These are phyloP conservation scores for Albifimbria verrucaria DNA, from an alignment of 2,329 filamentous ascomycete genomes.

Conservation along the genomic window DNA sequence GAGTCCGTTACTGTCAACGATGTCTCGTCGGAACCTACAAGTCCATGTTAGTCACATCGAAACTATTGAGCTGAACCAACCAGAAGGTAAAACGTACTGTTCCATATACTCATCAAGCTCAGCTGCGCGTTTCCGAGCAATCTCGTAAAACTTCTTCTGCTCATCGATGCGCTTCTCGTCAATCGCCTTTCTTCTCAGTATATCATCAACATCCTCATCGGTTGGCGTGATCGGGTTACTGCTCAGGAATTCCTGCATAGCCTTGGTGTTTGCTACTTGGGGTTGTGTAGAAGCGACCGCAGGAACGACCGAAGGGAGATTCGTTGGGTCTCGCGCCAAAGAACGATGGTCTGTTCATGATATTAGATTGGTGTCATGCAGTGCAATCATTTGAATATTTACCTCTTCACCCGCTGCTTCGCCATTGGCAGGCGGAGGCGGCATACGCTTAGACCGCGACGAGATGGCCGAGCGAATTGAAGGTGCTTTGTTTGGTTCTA, in stretches of 20 bases:
- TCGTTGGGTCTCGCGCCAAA: conserved; percentile 86
- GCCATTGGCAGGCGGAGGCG: conserved; percentile 27
- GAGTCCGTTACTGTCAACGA: conserved; percentile 73
- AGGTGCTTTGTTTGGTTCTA: conserved; percentile 11
- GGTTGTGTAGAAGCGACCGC: conserved; percentile 80
- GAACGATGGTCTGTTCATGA: conserved; percentile 44
- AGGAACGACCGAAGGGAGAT: conserved; percentile 89
- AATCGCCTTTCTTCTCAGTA: conserved; percentile 72
- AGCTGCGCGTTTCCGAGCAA: conserved; percentile 82
- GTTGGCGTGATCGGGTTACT: conserved; percentile 68
- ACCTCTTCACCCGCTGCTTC: conserved; percentile 20
- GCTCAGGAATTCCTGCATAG: conserved; percentile 81
- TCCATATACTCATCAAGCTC: conserved; percentile 99
- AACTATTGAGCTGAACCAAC: background rate
- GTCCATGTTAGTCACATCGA: conserved; percentile 15
- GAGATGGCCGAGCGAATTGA: conserved; percentile 30
- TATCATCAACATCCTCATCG: conserved; percentile 81
- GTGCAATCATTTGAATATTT: background rate
- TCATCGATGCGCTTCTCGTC: conserved; percentile 89
- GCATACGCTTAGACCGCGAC: conserved; percentile 19
- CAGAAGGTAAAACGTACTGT: conserved; percentile 50
- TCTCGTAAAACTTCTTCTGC: conserved; percentile 92
- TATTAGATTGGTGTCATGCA: conserved; percentile 16
- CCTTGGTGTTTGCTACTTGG: conserved; percentile 79
- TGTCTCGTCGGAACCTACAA: conserved; percentile 60